phyloP scores from a whole-genome alignment of 345 rosid genomes.

The Geranium brycei region DNA sequence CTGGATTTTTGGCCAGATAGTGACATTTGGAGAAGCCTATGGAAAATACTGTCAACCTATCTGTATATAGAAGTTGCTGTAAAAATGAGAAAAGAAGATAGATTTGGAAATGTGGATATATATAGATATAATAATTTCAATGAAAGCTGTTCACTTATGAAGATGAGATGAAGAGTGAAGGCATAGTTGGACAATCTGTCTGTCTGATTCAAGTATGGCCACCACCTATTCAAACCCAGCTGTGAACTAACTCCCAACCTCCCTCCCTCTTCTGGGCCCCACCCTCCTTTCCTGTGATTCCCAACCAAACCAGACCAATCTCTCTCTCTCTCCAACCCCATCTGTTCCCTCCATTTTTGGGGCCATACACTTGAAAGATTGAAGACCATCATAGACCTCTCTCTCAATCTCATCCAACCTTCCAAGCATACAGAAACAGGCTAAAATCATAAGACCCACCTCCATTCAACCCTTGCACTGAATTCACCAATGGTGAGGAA shows the following conservation, averaged over 20 bases:
- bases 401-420: slow-evolving; percentile 22
- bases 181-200: slow-evolving; percentile 15
- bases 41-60: slow-evolving; percentile 5
- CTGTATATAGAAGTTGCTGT: slow-evolving; percentile 10
- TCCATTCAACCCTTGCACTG: slow-evolving; percentile 20
- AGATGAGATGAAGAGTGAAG: slow-evolving; percentile 26
- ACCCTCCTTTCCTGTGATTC: slow-evolving; percentile 10
- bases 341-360: slow-evolving; percentile 1
- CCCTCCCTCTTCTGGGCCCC: slow-evolving; percentile 15
- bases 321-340: slow-evolving; percentile 13
- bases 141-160: slow-evolving; percentile 19
- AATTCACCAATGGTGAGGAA: slow-evolving; percentile 20
- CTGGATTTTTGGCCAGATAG: neutral
- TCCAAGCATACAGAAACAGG: slow-evolving; percentile 60
- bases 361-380: slow-evolving; percentile 9
- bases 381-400: neutral
- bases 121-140: neutral
- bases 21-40: neutral
- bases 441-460: slow-evolving; percentile 33
- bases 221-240: slow-evolving; percentile 36
- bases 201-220: slow-evolving; percentile 34
- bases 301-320: slow-evolving; percentile 10
- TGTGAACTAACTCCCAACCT: slow-evolving; percentile 21
- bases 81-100: neutral
- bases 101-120: neutral